Evolutionary conservation across 2,329 filamentous ascomycete genomes (phyloP), one percentile per base, ranked within the genome.

Genomic region (Colletotrichum chrysophilum): DNA sequence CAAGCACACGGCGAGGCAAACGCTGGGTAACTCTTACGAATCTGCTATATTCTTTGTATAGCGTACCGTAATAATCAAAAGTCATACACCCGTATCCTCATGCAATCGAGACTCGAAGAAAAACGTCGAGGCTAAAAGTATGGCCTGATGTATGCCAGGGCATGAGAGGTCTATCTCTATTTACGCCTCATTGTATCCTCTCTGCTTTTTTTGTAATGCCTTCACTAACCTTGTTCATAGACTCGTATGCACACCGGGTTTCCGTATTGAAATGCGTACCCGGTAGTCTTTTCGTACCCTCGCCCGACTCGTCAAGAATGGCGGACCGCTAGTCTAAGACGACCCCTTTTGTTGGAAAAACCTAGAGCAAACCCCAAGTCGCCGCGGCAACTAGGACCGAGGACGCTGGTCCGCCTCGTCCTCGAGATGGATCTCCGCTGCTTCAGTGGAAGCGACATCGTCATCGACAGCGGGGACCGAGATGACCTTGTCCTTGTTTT

Each of bases 351-450:
- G n/a, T 26, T 26, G 34, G 36, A 66, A 52, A 52, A 30, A 48
- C 26, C 30, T 30, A 24, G 28, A 28, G n/a, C 62, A 52, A 34
- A 52, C 38, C 32, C 66, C 43, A 52, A 52, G 18, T 52, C 43
- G 43, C 43, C 43, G 43, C 43, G 58, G 30, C 36, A 34, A 43
- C 66, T 74, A 74, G 16, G 71, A 36, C 36, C 74, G 43, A 52
- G 43, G 69, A 7, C 69, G 75, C n/a, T 75, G 65, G 14, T 85
- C 82, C 70, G 48, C 24, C 18, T 86, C 84, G 62, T 86, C 86
- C 55, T 87, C 87, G 24, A 89, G 79, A 75, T 88, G 87, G 60
- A 89, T 90, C 79, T 90, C 88, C 9, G 88, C 82, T 8, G 88
- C 88, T 55, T 88, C 87, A 36, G 87, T 87, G 14, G 86, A 88